Conservation (phyloP, 306 rosid genomes). For the Vigna unguiculata region DNA sequence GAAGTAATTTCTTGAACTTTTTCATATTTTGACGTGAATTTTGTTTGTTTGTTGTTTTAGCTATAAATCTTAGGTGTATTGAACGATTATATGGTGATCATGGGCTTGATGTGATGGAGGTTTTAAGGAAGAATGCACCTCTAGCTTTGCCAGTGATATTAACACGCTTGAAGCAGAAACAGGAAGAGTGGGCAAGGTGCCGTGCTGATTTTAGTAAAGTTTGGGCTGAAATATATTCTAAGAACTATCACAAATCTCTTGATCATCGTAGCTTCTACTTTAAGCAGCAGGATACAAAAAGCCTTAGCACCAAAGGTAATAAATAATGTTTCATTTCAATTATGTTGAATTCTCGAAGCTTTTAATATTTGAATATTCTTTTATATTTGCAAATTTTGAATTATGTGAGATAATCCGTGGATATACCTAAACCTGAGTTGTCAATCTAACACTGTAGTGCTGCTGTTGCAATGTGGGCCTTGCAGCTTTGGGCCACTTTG, state of each 20-base stretch:
- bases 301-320: slow-evolving; percentile 95
- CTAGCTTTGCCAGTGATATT: slow-evolving; percentile 93
- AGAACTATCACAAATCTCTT: slow-evolving; percentile 97
- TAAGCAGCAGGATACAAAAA: slow-evolving; percentile 96
- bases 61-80: slow-evolving; percentile 89
- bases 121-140: slow-evolving; percentile 82
- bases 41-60: slow-evolving; percentile 50
- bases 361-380: slow-evolving; percentile 25
- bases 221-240: slow-evolving; percentile 97
- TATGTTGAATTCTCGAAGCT: slow-evolving; percentile 22
- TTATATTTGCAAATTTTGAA: neutral
- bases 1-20: slow-evolving; percentile 35
- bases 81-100: slow-evolving; percentile 99
- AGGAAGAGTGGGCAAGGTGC: slow-evolving; percentile 97
- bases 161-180: slow-evolving; percentile 96
- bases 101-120: slow-evolving; percentile 97
- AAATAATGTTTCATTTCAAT: slow-evolving; percentile 8
- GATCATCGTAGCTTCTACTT: slow-evolving; percentile 99
- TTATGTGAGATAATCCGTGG: slow-evolving; percentile 4
- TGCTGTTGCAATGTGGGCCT: neutral
- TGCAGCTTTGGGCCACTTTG: neutral
- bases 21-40: slow-evolving; percentile 42
- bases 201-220: slow-evolving; percentile 95
- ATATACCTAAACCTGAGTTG: neutral
- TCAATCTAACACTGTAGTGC: neutral